phyloP scores from a whole-genome alignment of 768 basidiomycete species.

The Auriscalpium vulgare region DNA sequence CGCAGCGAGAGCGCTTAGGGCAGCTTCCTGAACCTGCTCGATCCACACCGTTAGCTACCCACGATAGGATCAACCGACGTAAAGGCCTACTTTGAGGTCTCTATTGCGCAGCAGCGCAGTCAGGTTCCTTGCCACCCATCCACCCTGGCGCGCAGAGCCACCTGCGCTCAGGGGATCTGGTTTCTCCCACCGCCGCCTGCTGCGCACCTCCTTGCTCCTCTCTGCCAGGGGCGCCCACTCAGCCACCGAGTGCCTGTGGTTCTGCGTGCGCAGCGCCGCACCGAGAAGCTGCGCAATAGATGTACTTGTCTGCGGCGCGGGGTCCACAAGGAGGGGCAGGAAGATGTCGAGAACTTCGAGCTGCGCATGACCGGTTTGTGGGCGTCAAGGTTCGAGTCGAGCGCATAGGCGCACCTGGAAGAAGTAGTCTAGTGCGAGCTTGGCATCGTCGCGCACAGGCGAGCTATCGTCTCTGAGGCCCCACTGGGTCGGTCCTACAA shows the following conservation, averaged over 20 bases:
- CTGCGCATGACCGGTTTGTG: constrained; percentile 23
- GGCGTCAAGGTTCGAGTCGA: neutral
- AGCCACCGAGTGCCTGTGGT: constrained; percentile 42
- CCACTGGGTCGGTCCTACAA: constrained; percentile 63
- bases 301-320: constrained; percentile 32
- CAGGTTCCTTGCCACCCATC: constrained; percentile 53
- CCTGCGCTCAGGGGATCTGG: constrained; percentile 33
- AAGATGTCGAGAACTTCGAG: constrained; percentile 56
- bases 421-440: constrained; percentile 47
- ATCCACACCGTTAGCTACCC: neutral
- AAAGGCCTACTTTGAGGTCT: constrained; percentile 44
- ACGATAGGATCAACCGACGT: neutral
- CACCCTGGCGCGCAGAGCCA: constrained; percentile 30
- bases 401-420: constrained; percentile 40
- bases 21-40: constrained; percentile 56
- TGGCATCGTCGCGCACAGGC: constrained; percentile 40
- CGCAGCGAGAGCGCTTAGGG: constrained; percentile 54
- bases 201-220: constrained; percentile 44
- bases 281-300: constrained; percentile 56
- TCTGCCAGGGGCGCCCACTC: constrained; percentile 60
- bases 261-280: constrained; percentile 37
- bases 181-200: constrained; percentile 72
- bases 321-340: constrained; percentile 51
- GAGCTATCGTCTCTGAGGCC: constrained; percentile 44
- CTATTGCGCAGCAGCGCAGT: constrained; percentile 38